phyloP scores from a whole-genome alignment of 1,284 basidiomycete species.

The Xanthoconium separans region DNA sequence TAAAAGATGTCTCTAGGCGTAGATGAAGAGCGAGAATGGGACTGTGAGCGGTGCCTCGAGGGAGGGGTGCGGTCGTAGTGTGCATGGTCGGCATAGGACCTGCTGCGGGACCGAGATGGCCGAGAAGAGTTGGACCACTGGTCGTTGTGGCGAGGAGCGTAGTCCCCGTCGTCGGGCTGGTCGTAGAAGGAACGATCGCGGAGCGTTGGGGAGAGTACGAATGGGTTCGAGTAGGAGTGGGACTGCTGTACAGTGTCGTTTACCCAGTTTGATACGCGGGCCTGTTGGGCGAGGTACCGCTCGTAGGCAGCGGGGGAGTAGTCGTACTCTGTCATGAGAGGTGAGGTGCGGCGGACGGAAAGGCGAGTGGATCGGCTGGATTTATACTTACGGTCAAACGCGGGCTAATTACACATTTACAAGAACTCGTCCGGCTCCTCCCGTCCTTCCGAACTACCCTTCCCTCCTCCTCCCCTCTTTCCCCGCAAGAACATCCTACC shows the following conservation, averaged over 20 bases:
- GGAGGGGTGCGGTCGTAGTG: constrained; percentile 18
- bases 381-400: constrained; percentile 12
- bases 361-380: constrained; percentile 1
- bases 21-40: constrained; percentile 25
- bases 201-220: constrained; percentile 28
- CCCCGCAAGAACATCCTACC: constrained; percentile 24
- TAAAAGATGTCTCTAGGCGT: constrained; percentile 20
- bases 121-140: constrained; percentile 27
- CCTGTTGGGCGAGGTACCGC: constrained; percentile 41
- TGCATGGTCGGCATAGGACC: constrained; percentile 25
- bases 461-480: constrained; percentile 15
- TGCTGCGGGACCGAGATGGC: constrained; percentile 24
- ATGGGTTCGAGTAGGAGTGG: constrained; percentile 18
- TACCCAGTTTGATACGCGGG: constrained; percentile 46
- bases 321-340: constrained; percentile 54
- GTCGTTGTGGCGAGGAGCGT: constrained; percentile 9
- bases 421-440: background rate
- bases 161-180: constrained; percentile 1
- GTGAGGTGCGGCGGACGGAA: constrained; percentile 3
- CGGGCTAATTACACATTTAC: too few relatives aligned
- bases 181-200: constrained; percentile 35
- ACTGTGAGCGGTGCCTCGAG: constrained; percentile 24
- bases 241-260: constrained; percentile 24
- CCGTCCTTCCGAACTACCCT: background rate
- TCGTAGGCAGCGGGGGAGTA: constrained; percentile 52